Base-by-base conservation (phyloP, 179 eudicot species). In the Beta macrorhiza region DNA sequence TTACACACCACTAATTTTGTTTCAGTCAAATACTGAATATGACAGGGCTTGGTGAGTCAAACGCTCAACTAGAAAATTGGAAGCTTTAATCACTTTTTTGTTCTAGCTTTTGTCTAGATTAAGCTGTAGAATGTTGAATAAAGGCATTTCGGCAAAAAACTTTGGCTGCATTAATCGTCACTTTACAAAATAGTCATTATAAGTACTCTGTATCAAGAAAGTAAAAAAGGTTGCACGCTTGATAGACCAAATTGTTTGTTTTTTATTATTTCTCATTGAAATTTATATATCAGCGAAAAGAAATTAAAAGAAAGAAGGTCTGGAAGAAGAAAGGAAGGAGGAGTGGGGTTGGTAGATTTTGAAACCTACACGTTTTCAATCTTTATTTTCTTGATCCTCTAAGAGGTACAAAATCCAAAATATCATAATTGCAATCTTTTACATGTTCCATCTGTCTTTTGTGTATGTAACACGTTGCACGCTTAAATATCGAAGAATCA, bases 81-180 rank as follows among this genome's bases (percentile, higher is more conserved):
- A 81, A 81, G 79, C 15, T 65, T 42, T 19, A 75, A 74, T 72
- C 45, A 2, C 25, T 12, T 45, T 44, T 72, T 49, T 51, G 5
- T 7, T 20, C 56, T 67, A 53, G 67, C n/a, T 76, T 45, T 45
- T 76, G 72, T 51, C 72, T 68, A 45, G 70, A 69, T 69, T 77
- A 9, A 77, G 65, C 77, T 42, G 55, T 57, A 49, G 74, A 64
- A 56, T 15, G 59, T 78, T 78, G 85, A 82, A 82, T 62, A 20
- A 12, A 13, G 42, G 47, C 19, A n/a, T 55, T 16, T 16, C 20
- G 14, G 45, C 74, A 19, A 5, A 55, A 8, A 0, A 61, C 1
- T 25, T 63, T 77, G 32, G 72, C 72, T 32, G 15, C 72, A 68
- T 37, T 68, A 4, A 68, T 32, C 13, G 72, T 42, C 49, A 68